Base-by-base conservation (phyloP, 495 filamentous ascomycete species). In the Neurospora sp. region DNA sequence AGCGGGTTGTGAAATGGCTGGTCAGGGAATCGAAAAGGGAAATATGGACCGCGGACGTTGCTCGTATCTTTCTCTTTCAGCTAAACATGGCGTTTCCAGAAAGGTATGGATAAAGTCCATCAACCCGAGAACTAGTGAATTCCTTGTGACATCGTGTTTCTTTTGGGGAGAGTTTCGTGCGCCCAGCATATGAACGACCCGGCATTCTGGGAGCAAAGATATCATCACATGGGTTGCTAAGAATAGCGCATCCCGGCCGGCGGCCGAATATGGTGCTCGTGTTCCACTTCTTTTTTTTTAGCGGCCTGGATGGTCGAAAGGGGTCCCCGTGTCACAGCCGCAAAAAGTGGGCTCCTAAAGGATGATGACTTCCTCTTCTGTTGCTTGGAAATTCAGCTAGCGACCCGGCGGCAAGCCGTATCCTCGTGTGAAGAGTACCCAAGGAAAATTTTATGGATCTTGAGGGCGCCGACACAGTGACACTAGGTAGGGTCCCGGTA, bases 321-420 rank as follows among this genome's bases (percentile, higher is more conserved):
- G 40, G n/a, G 46, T 68, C 31, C 27, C 31, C 31, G 31, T 35
- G 68, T 72, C 75, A 76, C 75, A 74, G 75, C 75, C 75, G 65
- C 73, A 74, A 76, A 74, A 74, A 74, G 71, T 71, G 75, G 70
- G 71, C 22, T 61, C 37, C 53, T 61, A 35, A 16, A 53, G 35
- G 53, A 35, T 16, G 27, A 35, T 35, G 31, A 35, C 53, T 65
- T 65, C 53, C 53, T 14, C 14, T 59, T 61, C 27, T 16, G 53
- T 61, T 61, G 22, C 53, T 61, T 61, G 27, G 27, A 65, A 35
- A 65, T 35, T 18, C 27, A 6, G 27, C 53, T 61, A 61, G 27
- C 53, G 7, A 27, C 53, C 27, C 27, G 27, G 53, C 48, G 27
- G 27, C 53, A 65, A 65, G 53, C 53, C 27, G 14, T 65, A 18